phyloP scores from a whole-genome alignment of 371 early-diverging fungal genomes.

The Mycotypha africana region DNA sequence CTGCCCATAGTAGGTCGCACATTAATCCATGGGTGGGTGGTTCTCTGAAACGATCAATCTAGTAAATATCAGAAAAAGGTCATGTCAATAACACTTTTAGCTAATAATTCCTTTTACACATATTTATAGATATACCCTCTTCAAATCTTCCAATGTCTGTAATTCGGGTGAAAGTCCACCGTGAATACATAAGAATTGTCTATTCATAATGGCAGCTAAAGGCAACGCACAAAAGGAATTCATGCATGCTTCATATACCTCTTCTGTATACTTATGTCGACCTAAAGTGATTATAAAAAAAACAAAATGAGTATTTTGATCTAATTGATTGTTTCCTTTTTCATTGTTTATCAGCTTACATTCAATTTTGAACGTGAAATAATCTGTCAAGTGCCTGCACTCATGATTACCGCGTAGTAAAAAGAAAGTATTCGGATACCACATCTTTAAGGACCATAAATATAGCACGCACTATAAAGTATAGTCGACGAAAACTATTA shows the following conservation, averaged over 20 bases:
- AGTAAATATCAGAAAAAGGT: background rate
- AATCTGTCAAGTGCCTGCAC: constrained; percentile 96
- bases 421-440: constrained; percentile 90
- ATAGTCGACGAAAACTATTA: too few species aligned
- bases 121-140: too few species aligned
- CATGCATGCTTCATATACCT: constrained; percentile 93
- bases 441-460: constrained; percentile 86
- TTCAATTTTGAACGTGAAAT: constrained; percentile 97
- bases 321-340: too few species aligned
- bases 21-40: constrained; percentile 93
- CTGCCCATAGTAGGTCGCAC: constrained; percentile 98
- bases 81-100: background rate
- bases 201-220: constrained; percentile 93
- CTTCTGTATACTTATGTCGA: constrained; percentile 92
- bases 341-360: too few species aligned
- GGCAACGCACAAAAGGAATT: constrained; percentile 98
- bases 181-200: constrained; percentile 97
- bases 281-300: constrained; percentile 46
- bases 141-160: constrained; percentile 91
- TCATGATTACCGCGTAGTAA: constrained; percentile 98
- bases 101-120: constrained; percentile 28
- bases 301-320: constrained; percentile 8
- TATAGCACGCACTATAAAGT: constrained; percentile 83
- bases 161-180: constrained; percentile 92
- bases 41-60: constrained; percentile 93